phyloP scores from a whole-genome alignment of 805 yeast genomes.

The Limtongia smithiae region DNA sequence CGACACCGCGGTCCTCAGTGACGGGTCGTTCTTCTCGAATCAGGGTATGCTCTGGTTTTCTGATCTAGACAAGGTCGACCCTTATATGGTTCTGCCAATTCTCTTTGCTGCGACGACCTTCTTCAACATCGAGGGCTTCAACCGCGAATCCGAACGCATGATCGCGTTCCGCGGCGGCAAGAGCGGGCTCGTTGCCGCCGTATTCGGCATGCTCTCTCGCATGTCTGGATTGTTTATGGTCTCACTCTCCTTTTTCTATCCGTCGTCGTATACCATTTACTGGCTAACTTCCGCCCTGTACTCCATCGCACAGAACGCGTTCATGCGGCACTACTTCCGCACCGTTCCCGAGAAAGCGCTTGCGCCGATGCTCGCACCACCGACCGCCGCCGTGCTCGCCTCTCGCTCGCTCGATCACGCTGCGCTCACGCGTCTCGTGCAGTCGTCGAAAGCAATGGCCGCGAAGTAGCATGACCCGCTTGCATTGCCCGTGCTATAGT shows the following conservation, averaged over 20 bases:
- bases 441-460: no score
- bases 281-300: conserved; percentile 84
- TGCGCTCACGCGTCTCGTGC: neutral
- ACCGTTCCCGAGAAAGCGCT: conserved; percentile 6
- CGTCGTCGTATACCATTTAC: conserved; percentile 54
- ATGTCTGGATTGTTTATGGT: conserved; percentile 74
- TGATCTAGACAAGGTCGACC: conserved; percentile 60
- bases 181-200: neutral
- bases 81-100: conserved; percentile 62
- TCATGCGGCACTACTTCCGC: conserved; percentile 44
- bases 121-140: conserved; percentile 51
- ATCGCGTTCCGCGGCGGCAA: neutral
- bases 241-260: conserved; percentile 83
- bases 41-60: conserved; percentile 56
- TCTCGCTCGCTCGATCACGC: neutral
- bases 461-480: no score
- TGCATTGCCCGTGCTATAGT: no score
- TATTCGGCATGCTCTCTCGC: conserved; percentile 43
- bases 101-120: conserved; percentile 66
- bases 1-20: conserved; percentile 1
- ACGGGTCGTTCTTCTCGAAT: conserved; percentile 2
- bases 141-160: conserved; percentile 3
- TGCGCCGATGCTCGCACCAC: conserved; percentile 10
- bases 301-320: conserved; percentile 70
- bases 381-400: conserved; percentile 2